Evolutionary conservation across 2,329 filamentous ascomycete species (phyloP).

Genomic region (Trichoderma koningii): DNA sequence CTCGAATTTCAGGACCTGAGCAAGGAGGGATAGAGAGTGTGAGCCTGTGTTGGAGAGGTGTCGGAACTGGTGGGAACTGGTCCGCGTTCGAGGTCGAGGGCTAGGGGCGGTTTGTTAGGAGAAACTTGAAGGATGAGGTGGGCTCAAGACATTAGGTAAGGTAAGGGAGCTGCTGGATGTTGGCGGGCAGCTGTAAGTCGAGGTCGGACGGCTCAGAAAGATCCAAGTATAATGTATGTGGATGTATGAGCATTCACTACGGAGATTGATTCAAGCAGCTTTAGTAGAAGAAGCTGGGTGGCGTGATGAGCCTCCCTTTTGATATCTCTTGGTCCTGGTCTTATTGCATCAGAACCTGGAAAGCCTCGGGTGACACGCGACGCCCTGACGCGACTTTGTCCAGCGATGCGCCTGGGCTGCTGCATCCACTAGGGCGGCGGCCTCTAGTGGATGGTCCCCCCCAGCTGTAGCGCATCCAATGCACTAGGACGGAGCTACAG

Average conservation of each 20-base stretch:
- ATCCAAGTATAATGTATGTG: background rate
- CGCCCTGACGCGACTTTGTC: slow-evolving; percentile 13
- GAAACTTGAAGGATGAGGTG: background rate
- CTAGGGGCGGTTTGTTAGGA: background rate
- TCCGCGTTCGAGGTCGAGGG: slow-evolving; percentile 4
- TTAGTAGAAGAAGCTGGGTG: too few relatives aligned
- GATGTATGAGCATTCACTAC: background rate
- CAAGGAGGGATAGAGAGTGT: background rate
- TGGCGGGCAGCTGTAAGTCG: background rate
- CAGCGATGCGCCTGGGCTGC: background rate
- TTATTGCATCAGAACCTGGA: too few relatives aligned
- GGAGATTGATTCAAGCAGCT: background rate
- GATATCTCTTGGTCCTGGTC: too few relatives aligned
- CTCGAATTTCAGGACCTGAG: background rate
- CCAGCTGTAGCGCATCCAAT: slow-evolving; percentile 5
- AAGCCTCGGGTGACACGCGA: background rate
- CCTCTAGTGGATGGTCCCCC: background rate
- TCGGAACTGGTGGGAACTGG: background rate
- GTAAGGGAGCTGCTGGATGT: background rate
- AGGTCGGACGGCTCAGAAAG: background rate
- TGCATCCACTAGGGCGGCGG: slow-evolving; percentile 13
- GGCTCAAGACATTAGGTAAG: slow-evolving; percentile 13
- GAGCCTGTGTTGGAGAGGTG: background rate
- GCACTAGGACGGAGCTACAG: slow-evolving; percentile 6
- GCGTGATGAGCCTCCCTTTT: background rate